Conservation (phyloP, 108 stramenopile species). For the Fistulifera solaris region DNA sequence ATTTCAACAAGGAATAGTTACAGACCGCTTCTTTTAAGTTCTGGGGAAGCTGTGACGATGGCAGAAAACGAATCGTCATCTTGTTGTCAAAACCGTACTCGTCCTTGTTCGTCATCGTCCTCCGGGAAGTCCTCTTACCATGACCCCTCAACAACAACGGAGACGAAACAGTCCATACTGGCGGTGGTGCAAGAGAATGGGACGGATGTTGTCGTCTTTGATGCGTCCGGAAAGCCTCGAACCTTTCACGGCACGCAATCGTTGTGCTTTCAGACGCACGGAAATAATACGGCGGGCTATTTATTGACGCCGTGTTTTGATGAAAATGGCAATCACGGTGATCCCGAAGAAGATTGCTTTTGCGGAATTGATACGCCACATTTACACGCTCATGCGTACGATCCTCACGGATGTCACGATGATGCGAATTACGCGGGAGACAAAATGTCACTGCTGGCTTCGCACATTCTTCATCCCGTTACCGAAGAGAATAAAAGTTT, state of each 20-base stretch:
- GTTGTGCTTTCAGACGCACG: slow-evolving; percentile 45
- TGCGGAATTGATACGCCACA: slow-evolving; percentile 44
- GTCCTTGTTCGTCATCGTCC: too few relatives aligned
- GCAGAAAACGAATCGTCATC: too few relatives aligned
- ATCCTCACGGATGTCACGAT: not conserved
- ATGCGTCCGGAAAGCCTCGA: slow-evolving; percentile 7
- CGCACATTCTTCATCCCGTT: slow-evolving; percentile 1
- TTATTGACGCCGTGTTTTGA: slow-evolving; percentile 53
- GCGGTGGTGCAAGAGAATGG: slow-evolving; percentile 17
- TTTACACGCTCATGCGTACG: slow-evolving; percentile 36
- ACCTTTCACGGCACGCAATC: slow-evolving; percentile 10
- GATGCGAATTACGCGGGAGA: not conserved
- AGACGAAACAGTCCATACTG: not conserved
- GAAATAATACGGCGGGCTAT: slow-evolving; percentile 16
- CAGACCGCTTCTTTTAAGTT: too few relatives aligned
- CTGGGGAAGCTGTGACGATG: too few relatives aligned
- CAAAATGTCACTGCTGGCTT: not conserved
- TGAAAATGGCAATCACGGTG: slow-evolving; percentile 34
- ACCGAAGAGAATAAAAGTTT: not conserved
- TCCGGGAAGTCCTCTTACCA: too few relatives aligned
- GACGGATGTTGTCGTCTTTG: slow-evolving; percentile 10
- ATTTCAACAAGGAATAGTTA: too few relatives aligned
- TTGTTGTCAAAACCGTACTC: too few relatives aligned
- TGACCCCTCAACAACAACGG: too few relatives aligned
- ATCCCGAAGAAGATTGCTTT: slow-evolving; percentile 36